Evolutionary conservation across 192 early-diverging fungal genomes (phyloP).

Genomic region (Backusella morwellensis): DNA sequence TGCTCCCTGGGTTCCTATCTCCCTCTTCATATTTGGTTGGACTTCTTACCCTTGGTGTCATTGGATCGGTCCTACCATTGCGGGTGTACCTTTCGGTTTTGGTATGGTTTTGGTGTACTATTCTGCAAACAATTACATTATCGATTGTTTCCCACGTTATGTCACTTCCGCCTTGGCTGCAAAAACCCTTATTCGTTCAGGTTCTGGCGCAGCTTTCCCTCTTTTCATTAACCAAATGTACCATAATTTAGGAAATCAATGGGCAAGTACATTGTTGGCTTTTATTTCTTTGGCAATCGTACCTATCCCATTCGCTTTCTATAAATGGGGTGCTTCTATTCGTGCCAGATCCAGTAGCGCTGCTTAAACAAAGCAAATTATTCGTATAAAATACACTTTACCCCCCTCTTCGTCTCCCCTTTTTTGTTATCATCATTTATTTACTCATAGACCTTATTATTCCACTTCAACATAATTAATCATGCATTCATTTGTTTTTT

Average conservation of each 20-base stretch:
- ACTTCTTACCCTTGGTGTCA: constrained; percentile 31
- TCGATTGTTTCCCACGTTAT: constrained; percentile 29
- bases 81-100: constrained; percentile 32
- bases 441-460: not conserved
- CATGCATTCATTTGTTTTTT: not conserved
- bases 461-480: not conserved
- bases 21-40: constrained; percentile 34
- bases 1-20: constrained; percentile 29
- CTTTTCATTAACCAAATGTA: constrained; percentile 34
- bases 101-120: constrained; percentile 35
- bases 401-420: not conserved
- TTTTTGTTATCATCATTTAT: not conserved
- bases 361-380: not conserved
- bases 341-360: constrained; percentile 20
- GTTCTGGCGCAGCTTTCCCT: constrained; percentile 33
- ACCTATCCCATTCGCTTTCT: constrained; percentile 33
- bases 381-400: not conserved
- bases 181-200: constrained; percentile 27
- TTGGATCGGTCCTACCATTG: constrained; percentile 26
- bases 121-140: constrained; percentile 30
- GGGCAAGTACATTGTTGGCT: constrained; percentile 30
- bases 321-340: constrained; percentile 21
- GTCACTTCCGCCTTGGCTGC: constrained; percentile 32
- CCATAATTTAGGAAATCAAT: constrained; percentile 25
- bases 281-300: constrained; percentile 32